These are phyloP conservation scores for Leptosphaerulina australis DNA, from an alignment of 2,329 filamentous ascomycete genomes.

Conservation along the genomic window DNA sequence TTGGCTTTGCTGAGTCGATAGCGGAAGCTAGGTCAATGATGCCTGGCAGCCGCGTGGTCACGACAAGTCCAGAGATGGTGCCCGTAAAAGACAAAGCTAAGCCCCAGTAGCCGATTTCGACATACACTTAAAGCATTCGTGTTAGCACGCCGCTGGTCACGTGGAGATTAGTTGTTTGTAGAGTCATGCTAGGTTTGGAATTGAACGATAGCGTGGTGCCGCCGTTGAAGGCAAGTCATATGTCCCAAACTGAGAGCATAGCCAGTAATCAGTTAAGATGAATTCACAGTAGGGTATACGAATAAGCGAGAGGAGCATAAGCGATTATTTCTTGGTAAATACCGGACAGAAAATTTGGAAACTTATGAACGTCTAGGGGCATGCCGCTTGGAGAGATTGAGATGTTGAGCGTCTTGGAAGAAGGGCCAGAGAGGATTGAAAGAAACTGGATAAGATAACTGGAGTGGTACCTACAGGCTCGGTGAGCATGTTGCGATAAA, in stretches of 20 bases:
- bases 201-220: conserved; percentile 57
- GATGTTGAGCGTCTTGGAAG: too few species aligned
- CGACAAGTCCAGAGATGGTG: conserved; percentile 59
- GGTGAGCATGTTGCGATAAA: conserved; percentile 55
- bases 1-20: conserved; percentile 57
- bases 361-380: too few species aligned
- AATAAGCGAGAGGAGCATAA: conserved; percentile 55
- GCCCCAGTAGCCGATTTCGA: conserved; percentile 54
- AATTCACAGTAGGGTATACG: conserved; percentile 57
- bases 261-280: conserved; percentile 56
- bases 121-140: conserved; percentile 55
- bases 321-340: too few species aligned
- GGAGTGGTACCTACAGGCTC: conserved; percentile 59
- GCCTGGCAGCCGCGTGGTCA: conserved; percentile 59
- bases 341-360: too few species aligned
- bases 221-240: conserved; percentile 60
- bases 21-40: conserved; percentile 59
- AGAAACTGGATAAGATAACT: conserved; percentile 59
- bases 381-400: too few species aligned
- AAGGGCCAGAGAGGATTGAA: conserved; percentile 59
- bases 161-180: conserved; percentile 58
- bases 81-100: conserved; percentile 60
- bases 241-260: conserved; percentile 59
- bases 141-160: conserved; percentile 56
- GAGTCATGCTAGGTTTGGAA: conserved; percentile 58